phyloP scores from a whole-genome alignment of 164 flowering plant species.

The Vitis labrusca region DNA sequence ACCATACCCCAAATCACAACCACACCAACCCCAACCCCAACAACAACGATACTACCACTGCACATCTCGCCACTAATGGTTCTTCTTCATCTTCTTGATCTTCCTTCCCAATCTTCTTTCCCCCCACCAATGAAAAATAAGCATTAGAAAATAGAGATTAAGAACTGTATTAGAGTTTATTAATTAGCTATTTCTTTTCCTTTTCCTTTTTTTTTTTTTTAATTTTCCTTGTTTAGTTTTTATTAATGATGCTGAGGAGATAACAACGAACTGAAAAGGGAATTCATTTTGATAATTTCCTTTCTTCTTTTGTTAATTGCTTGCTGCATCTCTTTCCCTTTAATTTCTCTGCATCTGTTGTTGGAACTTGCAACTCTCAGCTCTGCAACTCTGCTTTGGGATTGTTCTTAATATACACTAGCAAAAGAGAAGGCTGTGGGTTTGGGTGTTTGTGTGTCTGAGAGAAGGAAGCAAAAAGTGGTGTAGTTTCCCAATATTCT shows the following conservation, averaged over 20 bases:
- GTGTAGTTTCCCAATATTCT: slow-evolving; percentile 16
- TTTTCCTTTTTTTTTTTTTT: neutral
- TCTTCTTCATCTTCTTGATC: slow-evolving; percentile 50
- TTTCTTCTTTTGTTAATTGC: neutral
- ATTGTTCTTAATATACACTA: neutral
- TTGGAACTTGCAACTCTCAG: too few species aligned
- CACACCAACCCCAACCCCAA: slow-evolving; percentile 7
- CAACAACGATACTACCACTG: slow-evolving; percentile 12
- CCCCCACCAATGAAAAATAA: neutral
- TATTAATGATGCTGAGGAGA: slow-evolving; percentile 13
- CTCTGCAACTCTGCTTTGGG: neutral
- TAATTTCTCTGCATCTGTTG: too few species aligned
- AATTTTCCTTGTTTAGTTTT: neutral
- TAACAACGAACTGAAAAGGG: slow-evolving; percentile 1
- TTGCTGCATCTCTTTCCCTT: neutral
- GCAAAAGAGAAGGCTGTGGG: too few species aligned
- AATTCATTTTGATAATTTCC: slow-evolving; percentile 2
- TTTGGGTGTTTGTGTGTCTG: slow-evolving; percentile 25
- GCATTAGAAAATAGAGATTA: slow-evolving; percentile 10
- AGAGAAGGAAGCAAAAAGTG: slow-evolving; percentile 40
- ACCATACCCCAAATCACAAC: too few species aligned
- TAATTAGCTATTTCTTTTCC: slow-evolving; percentile 13
- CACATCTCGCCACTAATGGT: slow-evolving; percentile 35
- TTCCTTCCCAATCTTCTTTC: neutral
- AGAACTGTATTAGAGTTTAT: slow-evolving; percentile 1